Evolutionary conservation across 2,329 filamentous ascomycete genomes (phyloP), one percentile per base, ranked within the genome.

Genomic region (Aspergillus sp.): DNA sequence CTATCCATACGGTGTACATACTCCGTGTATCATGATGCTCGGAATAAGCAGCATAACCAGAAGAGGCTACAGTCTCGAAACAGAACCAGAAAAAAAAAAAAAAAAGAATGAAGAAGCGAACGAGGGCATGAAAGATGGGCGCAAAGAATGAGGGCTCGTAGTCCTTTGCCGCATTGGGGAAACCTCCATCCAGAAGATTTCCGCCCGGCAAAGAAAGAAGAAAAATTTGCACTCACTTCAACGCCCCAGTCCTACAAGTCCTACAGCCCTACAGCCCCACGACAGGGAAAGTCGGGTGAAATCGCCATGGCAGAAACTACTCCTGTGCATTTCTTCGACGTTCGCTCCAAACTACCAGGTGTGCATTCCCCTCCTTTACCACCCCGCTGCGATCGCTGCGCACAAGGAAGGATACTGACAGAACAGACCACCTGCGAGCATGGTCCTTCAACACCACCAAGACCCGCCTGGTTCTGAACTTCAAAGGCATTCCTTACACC

Each of bases 241-340:
- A 19, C 19, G 19, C 2, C 19, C 19, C 19, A 2, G 5, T 19
- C 26, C 36, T 9, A 9, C 12, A 28, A 12, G 9, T 26, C 36
- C 12, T 6, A 27, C 5, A 19, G 2, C 5, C 7, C 36, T 9
- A 39, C 19, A 19, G 19, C 19, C 19, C 19, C 19, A 19, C 19
- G 19, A 19, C 19, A 19, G 19, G 19, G 19, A 19, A 19, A 19
- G 19, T 19, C 19, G 19, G 19, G 19, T 19, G 19, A 19, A 28
- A 9, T 19, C 36, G 36, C 19, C n/a, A 45, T 63, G 58, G 32
- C 56, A 5, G 41, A 52, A 34, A 44, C 48, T 2, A 50, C 57
- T 9, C 59, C 61, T 1, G 57, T 66, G 12, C 63, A 67, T 40
- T 61, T 67, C 46, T 66, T 67, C 46, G 64, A 67, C 46, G 54